Conservation (phyloP, 805 yeast species). For the Starmerella tilneyi region DNA sequence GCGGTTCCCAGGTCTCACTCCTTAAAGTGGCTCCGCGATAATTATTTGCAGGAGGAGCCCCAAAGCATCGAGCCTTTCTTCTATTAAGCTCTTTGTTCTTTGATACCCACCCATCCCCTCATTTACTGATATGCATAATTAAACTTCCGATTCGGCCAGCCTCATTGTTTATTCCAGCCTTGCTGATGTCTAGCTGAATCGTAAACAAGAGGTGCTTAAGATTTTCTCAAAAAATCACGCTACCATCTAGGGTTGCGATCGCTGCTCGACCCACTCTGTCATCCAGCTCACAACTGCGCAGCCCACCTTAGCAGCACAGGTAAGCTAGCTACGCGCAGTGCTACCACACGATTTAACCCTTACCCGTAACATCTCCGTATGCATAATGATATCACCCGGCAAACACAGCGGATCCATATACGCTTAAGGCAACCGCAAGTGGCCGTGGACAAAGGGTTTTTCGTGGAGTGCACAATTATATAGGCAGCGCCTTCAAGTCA, state of each 20-base stretch:
- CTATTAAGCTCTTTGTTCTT: no score
- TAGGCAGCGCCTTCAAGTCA: not conserved
- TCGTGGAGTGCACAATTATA: not conserved
- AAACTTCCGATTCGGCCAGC: no score
- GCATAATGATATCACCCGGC: constrained; percentile 3
- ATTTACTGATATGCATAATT: not conserved
- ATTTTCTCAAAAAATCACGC: no score
- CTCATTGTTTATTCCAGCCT: not conserved
- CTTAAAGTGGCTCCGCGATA: no score
- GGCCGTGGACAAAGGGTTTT: not conserved
- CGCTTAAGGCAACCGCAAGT: not conserved
- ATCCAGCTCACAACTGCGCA: not conserved
- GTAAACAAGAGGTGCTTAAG: no score
- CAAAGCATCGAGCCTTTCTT: no score
- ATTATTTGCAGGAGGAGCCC: no score
- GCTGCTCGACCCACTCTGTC: no score
- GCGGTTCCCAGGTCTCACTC: no score
- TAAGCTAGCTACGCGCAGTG: not conserved
- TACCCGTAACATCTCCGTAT: not conserved
- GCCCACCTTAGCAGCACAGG: not conserved
- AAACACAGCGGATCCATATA: not conserved
- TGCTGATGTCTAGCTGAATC: no score
- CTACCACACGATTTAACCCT: not conserved
- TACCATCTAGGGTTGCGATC: no score
- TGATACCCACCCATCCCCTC: not conserved